Evolutionary conservation across 2,329 filamentous ascomycete species (phyloP).

Genomic region (Beauveria brongniartii): DNA sequence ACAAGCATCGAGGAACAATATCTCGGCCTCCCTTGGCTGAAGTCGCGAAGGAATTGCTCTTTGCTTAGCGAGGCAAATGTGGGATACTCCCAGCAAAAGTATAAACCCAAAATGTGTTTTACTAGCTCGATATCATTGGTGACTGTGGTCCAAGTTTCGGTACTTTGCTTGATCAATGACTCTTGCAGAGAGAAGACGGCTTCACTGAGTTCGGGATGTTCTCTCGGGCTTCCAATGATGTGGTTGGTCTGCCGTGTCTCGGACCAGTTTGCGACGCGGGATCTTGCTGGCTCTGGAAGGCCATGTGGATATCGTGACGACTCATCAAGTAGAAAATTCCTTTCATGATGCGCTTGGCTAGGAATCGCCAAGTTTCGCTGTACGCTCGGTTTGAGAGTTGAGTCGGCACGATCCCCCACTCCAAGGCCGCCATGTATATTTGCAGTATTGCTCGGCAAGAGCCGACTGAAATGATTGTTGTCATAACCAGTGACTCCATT

Average conservation of each 20-base stretch:
- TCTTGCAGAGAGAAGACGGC: background rate
- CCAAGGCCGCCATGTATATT: background rate
- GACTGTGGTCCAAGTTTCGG: background rate
- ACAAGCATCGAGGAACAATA: constrained; percentile 63
- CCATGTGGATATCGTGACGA: background rate
- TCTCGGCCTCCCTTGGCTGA: constrained; percentile 48
- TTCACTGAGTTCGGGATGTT: constrained; percentile 50
- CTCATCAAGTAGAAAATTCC: too few relatives aligned
- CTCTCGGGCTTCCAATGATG: background rate
- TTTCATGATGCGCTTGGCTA: background rate
- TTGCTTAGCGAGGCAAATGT: constrained; percentile 66
- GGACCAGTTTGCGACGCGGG: background rate
- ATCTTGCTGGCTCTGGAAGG: background rate
- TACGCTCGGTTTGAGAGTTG: background rate
- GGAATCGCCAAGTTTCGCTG: background rate
- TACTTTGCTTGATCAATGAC: background rate
- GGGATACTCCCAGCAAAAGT: constrained; percentile 70
- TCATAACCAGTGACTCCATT: background rate
- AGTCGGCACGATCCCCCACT: background rate
- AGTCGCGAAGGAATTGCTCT: constrained; percentile 61
- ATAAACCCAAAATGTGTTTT: constrained; percentile 55
- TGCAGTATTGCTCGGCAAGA: background rate
- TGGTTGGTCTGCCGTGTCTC: background rate
- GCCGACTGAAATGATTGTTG: background rate
- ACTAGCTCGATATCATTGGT: constrained; percentile 51